Evolutionary conservation across 108 stramenopile species (phyloP), one percentile per base, ranked within the genome.

Genomic region (Poteriospumella lacustris): DNA sequence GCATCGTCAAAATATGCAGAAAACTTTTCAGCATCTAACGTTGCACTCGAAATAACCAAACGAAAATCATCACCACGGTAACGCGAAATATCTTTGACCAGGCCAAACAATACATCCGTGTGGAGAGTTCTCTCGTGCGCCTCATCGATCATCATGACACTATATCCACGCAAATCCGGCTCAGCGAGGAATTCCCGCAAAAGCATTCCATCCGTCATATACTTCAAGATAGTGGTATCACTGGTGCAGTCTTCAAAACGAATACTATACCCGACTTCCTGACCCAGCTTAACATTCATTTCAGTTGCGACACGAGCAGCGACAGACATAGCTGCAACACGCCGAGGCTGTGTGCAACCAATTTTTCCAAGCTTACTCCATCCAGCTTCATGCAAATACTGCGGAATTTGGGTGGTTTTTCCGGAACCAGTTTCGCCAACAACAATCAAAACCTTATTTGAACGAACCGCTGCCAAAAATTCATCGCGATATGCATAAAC

Each of bases 181-280:
- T 97, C 94, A 12, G 93, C 94, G 36, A 97, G 84, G 58, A 99
- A 94, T 83, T 97, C 97, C n/a, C 97, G 88, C 33, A 85, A 76
- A 41, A 99, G 87, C 85, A 86, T 86, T 69, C 85, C 85, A 72
- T 86, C 85, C n/a, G 85, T 99, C 96, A 99, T 97, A 91, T 97
- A 99, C 83, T 91, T 89, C 28, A 90, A 69, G 42, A 86, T 81
- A 2, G 98, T 99, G 40, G 89, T 84, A 76, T 91, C 89, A 68
- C 92, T 90, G 24, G 96, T 98, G 80, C 95, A 95, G 80, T 97
- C 94, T 83, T 98, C 97, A 79, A 98, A 99, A 1, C 98, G 95
- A 80, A 99, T 98, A 44, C 89, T 89, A 82, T 97, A 98, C 31
- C 96, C 98, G 39, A 96, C 96, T 80, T 96, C 96, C 44, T 94